phyloP scores from a whole-genome alignment of 129 eudicot species.

The Helianthus tuberosus region DNA sequence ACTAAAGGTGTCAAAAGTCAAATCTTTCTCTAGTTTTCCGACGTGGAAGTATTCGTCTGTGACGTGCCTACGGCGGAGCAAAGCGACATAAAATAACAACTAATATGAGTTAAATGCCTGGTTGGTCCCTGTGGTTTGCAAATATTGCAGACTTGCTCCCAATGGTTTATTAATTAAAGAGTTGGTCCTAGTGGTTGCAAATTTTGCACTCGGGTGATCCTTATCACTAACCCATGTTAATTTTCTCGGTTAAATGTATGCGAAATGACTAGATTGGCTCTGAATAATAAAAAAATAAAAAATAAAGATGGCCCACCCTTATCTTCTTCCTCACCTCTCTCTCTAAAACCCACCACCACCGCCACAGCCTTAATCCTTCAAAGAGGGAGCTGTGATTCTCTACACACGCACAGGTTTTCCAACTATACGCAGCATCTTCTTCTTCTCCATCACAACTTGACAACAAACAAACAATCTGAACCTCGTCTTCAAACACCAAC shows the following conservation, averaged over 20 bases:
- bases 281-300: too few relatives aligned
- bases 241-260: too few relatives aligned
- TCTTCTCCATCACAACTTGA: conserved; percentile 17
- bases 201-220: too few relatives aligned
- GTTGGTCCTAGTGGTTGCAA: too few relatives aligned
- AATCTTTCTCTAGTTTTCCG: not conserved
- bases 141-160: too few relatives aligned
- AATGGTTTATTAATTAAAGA: too few relatives aligned
- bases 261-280: too few relatives aligned
- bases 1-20: not conserved
- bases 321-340: too few relatives aligned
- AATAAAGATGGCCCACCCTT: too few relatives aligned
- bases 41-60: not conserved
- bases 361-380: conserved; percentile 24
- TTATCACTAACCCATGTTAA: too few relatives aligned
- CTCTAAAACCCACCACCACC: too few relatives aligned
- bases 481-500: conserved; percentile 15
- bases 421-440: conserved; percentile 1
- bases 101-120: not conserved
- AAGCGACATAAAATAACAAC: conserved; percentile 5
- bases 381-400: conserved; percentile 28
- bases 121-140: too few relatives aligned
- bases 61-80: not conserved
- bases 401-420: conserved; percentile 29
- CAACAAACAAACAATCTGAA: not conserved